Conservation (phyloP, 352 stramenopile genomes). For the Peronospora farinosa region DNA sequence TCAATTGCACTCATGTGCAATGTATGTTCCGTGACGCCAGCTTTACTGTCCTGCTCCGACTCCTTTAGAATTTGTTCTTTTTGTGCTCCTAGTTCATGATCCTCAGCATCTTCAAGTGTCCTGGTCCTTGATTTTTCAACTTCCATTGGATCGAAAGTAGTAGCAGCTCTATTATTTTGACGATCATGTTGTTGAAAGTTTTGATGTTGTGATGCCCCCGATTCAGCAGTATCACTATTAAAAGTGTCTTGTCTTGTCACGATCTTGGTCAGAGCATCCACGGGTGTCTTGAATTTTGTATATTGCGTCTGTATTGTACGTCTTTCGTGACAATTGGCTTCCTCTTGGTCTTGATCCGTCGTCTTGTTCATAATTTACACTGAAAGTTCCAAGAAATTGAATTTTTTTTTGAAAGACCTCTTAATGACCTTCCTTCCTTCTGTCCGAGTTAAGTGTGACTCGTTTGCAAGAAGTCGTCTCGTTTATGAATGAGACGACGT, state of each 20-base stretch:
- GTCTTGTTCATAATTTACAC: slow-evolving; percentile 7
- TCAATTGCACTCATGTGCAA: slow-evolving; percentile 36
- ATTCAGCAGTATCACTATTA: slow-evolving; percentile 29
- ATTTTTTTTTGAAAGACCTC: background rate
- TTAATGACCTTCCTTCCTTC: slow-evolving; percentile 1
- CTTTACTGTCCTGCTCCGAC: slow-evolving; percentile 21
- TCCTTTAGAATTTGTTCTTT: slow-evolving; percentile 9
- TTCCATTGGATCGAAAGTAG: background rate
- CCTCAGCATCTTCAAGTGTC: slow-evolving; percentile 14
- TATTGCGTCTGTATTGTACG: too few relatives aligned
- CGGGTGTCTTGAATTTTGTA: slow-evolving; percentile 34
- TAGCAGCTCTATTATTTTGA: slow-evolving; percentile 1
- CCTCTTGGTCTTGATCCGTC: slow-evolving; percentile 1
- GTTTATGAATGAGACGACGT: too few relatives aligned
- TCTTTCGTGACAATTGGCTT: too few relatives aligned
- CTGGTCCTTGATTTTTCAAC: background rate
- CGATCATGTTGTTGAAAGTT: background rate
- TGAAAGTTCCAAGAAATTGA: too few relatives aligned
- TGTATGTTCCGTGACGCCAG: slow-evolving; percentile 19
- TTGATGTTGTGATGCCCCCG: background rate
- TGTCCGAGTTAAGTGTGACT: background rate
- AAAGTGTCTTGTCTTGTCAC: slow-evolving; percentile 34
- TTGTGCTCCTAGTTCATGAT: background rate
- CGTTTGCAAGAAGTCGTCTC: too few relatives aligned
- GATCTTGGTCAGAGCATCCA: slow-evolving; percentile 22